Evolutionary conservation across 129 eudicot species (phyloP), one percentile per base, ranked within the genome.

Genomic region (Heracleum sosnowskyi): DNA sequence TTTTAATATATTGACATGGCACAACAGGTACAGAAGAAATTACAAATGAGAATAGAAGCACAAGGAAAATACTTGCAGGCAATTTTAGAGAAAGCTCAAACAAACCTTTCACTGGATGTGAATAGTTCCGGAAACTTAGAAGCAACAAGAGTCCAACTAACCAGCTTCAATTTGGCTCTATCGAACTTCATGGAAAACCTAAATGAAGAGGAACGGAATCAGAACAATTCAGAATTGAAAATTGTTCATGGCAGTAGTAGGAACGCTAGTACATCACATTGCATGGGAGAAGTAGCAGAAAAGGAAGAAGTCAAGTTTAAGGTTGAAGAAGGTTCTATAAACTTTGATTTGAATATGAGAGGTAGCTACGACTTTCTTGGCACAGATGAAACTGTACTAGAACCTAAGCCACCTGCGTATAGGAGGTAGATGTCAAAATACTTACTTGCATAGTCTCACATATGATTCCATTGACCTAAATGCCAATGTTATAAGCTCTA

Each of bases 21-120:
- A 22, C 22, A 18, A 60, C 74, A 93, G 98, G 98, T 93, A 79
- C 98, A 93, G 66, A 88, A 87, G 91, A 93, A 84, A 76, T 70
- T 93, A 79, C 98, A 93, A 45, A 93, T 90, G 97, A 89, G 98
- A 81, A 93, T 93, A 86, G 98, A 91, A 80, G 87, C 98, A 7
- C 98, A 93, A 81, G 98, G 96, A 71, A 93, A 93, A 79, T 93
- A 93, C 88, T 93, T 93, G 84, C 97, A 93, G 88, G 86, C 97
- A 47, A 91, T 93, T 85, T 76, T 93, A 78, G 95, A 89, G 70
- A 93, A 86, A 81, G 98, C 98, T 75, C 97, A 89, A 78, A 86
- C 84, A 63, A 91, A 97, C 87, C 88, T 93, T 40, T 84, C 98
- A 10, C 84, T 84, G 16, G 89, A 86, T 55, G 83, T 82, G 91